Evolutionary conservation across 306 rosid species (phyloP).

Genomic region (Ormosia semicastrata): DNA sequence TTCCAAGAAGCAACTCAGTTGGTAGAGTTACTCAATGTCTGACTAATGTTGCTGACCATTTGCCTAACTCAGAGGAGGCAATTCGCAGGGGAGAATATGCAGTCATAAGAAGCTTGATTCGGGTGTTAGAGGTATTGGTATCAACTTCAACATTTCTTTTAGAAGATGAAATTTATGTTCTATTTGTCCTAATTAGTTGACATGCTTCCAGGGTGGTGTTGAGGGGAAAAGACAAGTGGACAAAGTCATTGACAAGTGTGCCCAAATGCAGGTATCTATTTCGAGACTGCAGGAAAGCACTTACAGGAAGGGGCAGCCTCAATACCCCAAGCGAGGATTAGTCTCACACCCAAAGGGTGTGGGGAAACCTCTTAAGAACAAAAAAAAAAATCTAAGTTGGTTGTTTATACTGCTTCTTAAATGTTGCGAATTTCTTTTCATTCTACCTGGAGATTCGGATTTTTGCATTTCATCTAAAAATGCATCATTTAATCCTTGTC

Average conservation of each 20-base stretch:
- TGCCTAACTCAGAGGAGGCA: conserved; percentile 82
- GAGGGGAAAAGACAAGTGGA: conserved; percentile 97
- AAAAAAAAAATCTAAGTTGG: neutral
- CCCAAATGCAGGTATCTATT: conserved; percentile 82
- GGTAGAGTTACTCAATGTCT: conserved; percentile 64
- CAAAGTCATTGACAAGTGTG: conserved; percentile 87
- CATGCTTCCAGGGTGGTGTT: conserved; percentile 75
- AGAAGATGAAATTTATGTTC: neutral
- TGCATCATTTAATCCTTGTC: conserved; percentile 20
- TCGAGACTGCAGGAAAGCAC: neutral
- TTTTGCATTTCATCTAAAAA: conserved; percentile 21
- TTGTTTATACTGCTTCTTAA: conserved; percentile 15
- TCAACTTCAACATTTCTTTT: conserved; percentile 19
- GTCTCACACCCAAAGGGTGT: conserved; percentile 8
- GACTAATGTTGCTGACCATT: conserved; percentile 53
- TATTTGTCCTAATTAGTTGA: conserved; percentile 18
- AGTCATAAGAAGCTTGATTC: conserved; percentile 86
- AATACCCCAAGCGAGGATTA: neutral
- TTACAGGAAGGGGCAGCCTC: conserved; percentile 3
- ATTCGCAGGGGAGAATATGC: conserved; percentile 89
- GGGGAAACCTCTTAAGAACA: neutral
- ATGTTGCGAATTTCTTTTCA: conserved; percentile 11
- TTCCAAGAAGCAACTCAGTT: conserved; percentile 73
- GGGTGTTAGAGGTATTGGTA: conserved; percentile 80
- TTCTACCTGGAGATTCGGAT: neutral